These are phyloP conservation scores for Luvunga scandens DNA, from an alignment of 345 rosid species.

Conservation along the genomic window DNA sequence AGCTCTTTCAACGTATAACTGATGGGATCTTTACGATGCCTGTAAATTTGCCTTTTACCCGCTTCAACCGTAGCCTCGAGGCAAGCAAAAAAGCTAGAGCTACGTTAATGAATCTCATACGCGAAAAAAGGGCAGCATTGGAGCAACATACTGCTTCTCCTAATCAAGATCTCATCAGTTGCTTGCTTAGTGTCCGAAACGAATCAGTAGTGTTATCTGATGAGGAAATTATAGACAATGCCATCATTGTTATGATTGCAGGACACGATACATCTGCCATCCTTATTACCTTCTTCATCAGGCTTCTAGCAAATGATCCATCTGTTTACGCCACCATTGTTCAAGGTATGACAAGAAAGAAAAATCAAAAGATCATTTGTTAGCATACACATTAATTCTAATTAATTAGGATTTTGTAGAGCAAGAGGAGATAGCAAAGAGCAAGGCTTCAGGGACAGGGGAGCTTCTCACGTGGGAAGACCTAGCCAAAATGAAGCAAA, in stretches of 20 bases:
- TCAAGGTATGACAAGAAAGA: constrained; percentile 10
- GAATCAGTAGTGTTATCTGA: not conserved
- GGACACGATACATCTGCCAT: constrained; percentile 32
- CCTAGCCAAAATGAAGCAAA: constrained; percentile 33
- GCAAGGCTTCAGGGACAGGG: constrained; percentile 3
- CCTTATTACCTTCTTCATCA: constrained; percentile 24
- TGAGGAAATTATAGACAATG: constrained; percentile 24
- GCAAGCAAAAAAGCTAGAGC: not conserved
- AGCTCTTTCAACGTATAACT: constrained; percentile 13
- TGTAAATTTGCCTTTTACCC: constrained; percentile 27
- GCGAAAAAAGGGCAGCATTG: constrained; percentile 10
- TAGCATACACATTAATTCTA: not conserved
- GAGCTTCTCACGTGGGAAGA: constrained; percentile 39
- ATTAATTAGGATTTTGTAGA: not conserved
- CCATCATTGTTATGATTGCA: constrained; percentile 11
- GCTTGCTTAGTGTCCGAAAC: constrained; percentile 9
- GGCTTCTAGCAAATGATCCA: constrained; percentile 21
- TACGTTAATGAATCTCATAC: not conserved
- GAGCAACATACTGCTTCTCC: constrained; percentile 7
- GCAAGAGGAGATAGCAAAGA: constrained; percentile 3
- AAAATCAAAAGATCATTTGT: not conserved
- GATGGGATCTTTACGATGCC: constrained; percentile 28
- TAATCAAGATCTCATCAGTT: constrained; percentile 23
- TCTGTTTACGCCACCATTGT: constrained; percentile 11
- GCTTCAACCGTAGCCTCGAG: constrained; percentile 17